Evolutionary conservation across 2,329 filamentous ascomycete genomes (phyloP).

Genomic region (Epichloe brachyelytri): DNA sequence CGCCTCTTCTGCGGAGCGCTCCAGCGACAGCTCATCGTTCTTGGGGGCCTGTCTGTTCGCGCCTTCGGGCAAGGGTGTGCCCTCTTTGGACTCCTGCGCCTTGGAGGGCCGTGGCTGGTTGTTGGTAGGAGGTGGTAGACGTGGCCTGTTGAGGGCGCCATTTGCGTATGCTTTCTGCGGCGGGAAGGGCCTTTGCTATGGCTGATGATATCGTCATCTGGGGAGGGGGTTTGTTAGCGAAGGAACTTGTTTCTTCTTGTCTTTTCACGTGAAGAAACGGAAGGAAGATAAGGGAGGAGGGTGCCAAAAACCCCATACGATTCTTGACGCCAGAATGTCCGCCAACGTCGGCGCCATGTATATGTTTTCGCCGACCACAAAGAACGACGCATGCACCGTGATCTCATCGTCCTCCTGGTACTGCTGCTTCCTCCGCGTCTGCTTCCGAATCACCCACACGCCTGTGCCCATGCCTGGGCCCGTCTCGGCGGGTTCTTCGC

Average conservation of each 20-base stretch:
- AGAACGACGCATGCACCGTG: slow-evolving; percentile 46
- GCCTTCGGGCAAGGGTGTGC: slow-evolving; percentile 34
- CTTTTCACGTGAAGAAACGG: background rate
- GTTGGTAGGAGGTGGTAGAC: slow-evolving; percentile 30
- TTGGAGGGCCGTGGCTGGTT: slow-evolving; percentile 14
- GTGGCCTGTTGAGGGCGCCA: slow-evolving; percentile 42
- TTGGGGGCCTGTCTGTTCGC: slow-evolving; percentile 19
- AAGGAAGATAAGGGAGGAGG: too few species aligned
- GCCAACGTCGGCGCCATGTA: slow-evolving; percentile 52
- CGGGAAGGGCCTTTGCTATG: slow-evolving; percentile 39
- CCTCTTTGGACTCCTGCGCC: slow-evolving; percentile 29
- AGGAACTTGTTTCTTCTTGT: background rate
- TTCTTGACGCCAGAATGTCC: slow-evolving; percentile 45
- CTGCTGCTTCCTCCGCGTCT: slow-evolving; percentile 45
- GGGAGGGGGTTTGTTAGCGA: background rate
- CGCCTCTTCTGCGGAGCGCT: slow-evolving; percentile 43
- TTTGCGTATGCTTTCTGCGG: slow-evolving; percentile 34
- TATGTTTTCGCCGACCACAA: slow-evolving; percentile 52
- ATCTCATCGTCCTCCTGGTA: slow-evolving; percentile 45
- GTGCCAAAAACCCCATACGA: slow-evolving; percentile 26
- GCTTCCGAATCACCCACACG: slow-evolving; percentile 59
- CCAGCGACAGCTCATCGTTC: slow-evolving; percentile 26
- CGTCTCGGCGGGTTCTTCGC: slow-evolving; percentile 50
- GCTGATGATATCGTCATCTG: slow-evolving; percentile 41
- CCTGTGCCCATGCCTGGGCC: slow-evolving; percentile 52